Percentiles rank a stretch among this genome's conserved stretches.
These are phyloP conservation scores for Hanseniaspora osmophila DNA, from an alignment of 805 yeast genomes.

Conservation along the genomic window DNA sequence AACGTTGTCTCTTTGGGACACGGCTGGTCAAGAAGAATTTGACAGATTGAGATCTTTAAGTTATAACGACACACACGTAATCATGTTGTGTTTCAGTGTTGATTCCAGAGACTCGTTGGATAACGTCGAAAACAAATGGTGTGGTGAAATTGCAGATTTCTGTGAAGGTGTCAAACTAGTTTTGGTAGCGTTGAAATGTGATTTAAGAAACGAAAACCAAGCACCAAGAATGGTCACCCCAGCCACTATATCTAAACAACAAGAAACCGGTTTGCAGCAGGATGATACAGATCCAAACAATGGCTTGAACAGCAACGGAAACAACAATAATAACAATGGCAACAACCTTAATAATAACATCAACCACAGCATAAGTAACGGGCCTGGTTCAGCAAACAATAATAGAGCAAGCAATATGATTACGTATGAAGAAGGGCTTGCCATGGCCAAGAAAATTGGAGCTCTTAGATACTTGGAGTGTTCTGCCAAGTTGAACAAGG, in stretches of 20 bases:
- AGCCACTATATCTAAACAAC: slow-evolving; percentile 16
- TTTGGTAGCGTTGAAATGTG: slow-evolving; percentile 88
- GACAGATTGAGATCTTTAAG: slow-evolving; percentile 85
- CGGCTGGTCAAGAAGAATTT: slow-evolving; percentile 98
- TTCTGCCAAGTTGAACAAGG: slow-evolving; percentile 89
- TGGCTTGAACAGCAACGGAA: slow-evolving; percentile 7
- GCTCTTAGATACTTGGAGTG: slow-evolving; percentile 92
- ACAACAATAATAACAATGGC: slow-evolving; percentile 15
- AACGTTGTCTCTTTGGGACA: slow-evolving; percentile 91
- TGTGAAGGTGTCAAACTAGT: slow-evolving; percentile 93
- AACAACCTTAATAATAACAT: slow-evolving; percentile 19
- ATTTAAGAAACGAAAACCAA: slow-evolving; percentile 53
- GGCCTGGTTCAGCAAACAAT: slow-evolving; percentile 12
- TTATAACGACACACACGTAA: slow-evolving; percentile 91
- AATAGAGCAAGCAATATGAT: slow-evolving; percentile 36
- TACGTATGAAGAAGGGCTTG: slow-evolving; percentile 83
- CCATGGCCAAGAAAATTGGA: slow-evolving; percentile 83
- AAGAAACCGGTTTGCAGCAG: slow-evolving; percentile 7
- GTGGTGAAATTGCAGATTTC: slow-evolving; percentile 89
- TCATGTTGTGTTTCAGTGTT: slow-evolving; percentile 89
- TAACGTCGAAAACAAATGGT: slow-evolving; percentile 93
- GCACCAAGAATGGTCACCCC: slow-evolving; percentile 14
- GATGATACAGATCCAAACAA: slow-evolving; percentile 8
- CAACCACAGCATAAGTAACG: slow-evolving; percentile 13
- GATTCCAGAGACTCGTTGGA: slow-evolving; percentile 90